Evolutionary conservation across 192 early-diverging fungal species (phyloP).

Genomic region (Spizellomyces sp.): DNA sequence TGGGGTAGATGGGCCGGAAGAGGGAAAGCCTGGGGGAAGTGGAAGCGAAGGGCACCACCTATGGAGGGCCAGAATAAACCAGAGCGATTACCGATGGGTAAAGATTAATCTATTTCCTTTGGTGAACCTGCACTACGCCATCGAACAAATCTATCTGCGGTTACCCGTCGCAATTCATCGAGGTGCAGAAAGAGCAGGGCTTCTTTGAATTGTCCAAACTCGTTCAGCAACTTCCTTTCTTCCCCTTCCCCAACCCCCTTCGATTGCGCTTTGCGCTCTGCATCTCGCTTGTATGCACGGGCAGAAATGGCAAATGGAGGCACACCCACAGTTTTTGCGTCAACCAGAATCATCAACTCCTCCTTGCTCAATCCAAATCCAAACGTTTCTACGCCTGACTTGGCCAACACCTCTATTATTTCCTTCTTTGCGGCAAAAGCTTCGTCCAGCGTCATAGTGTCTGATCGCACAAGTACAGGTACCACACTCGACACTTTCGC

Average conservation of each 20-base stretch:
- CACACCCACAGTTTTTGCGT: conserved; percentile 22
- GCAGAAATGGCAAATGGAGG: conserved; percentile 52
- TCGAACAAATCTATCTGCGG: conserved; percentile 27
- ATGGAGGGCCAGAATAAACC: neutral
- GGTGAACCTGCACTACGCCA: conserved; percentile 16
- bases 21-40: conserved; percentile 14
- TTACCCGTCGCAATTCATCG: conserved; percentile 20
- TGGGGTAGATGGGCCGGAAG: conserved; percentile 14
- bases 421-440: conserved; percentile 52
- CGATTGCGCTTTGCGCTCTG: neutral
- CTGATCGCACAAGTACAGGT: conserved; percentile 68
- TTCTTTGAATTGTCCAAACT: conserved; percentile 45
- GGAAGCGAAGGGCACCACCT: neutral
- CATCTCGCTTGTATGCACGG: conserved; percentile 8
- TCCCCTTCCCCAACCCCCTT: neutral
- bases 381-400: conserved; percentile 55
- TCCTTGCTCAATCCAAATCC: conserved; percentile 53
- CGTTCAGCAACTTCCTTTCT: conserved; percentile 28
- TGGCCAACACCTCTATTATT: conserved; percentile 48
- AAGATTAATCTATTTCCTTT: conserved; percentile 10
- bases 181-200: conserved; percentile 14
- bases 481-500: conserved; percentile 60
- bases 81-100: neutral
- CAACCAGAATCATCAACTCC: conserved; percentile 47
- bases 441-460: conserved; percentile 52